phyloP scores from a whole-genome alignment of 768 basidiomycete genomes.

The Tricholoma hemisulphureum region DNA sequence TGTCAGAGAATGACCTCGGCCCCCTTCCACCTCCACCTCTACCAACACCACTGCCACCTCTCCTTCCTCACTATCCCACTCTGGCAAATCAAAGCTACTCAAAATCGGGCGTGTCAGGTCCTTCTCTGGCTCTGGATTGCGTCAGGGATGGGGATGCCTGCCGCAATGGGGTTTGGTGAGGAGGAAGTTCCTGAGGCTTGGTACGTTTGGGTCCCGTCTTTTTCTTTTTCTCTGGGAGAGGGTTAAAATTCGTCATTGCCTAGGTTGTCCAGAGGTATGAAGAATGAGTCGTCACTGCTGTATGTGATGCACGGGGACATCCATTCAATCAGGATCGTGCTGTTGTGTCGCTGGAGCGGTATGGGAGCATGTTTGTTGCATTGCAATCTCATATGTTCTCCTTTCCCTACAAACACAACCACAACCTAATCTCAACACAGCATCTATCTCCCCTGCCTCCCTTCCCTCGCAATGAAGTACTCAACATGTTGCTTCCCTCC shows the following conservation, averaged over 20 bases:
- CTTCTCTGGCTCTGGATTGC: slow-evolving; percentile 27
- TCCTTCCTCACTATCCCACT: too few relatives aligned
- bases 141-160: background rate
- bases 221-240: too few relatives aligned
- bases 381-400: slow-evolving; percentile 50
- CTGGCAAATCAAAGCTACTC: too few relatives aligned
- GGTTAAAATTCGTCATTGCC: too few relatives aligned
- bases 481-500: slow-evolving; percentile 58
- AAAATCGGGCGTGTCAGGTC: slow-evolving; percentile 70
- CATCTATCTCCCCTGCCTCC: slow-evolving; percentile 50
- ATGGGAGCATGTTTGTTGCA: slow-evolving; percentile 54
- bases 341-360: slow-evolving; percentile 75
- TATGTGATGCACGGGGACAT: slow-evolving; percentile 82
- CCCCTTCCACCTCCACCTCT: too few relatives aligned
- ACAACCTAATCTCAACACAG: slow-evolving; percentile 30
- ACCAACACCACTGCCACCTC: too few relatives aligned
- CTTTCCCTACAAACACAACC: background rate
- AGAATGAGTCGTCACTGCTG: slow-evolving; percentile 68
- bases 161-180: background rate
- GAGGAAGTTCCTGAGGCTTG: slow-evolving; percentile 40
- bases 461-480: slow-evolving; percentile 49
- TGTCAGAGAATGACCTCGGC: too few relatives aligned
- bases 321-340: slow-evolving; percentile 74
- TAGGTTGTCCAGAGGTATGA: slow-evolving; percentile 76
- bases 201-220: too few relatives aligned